A percentile compares a stretch with the other conserved stretches of the same genome.
Conservation (phyloP, 805 yeast species). For the Wickerhamiella domercqiae region DNA sequence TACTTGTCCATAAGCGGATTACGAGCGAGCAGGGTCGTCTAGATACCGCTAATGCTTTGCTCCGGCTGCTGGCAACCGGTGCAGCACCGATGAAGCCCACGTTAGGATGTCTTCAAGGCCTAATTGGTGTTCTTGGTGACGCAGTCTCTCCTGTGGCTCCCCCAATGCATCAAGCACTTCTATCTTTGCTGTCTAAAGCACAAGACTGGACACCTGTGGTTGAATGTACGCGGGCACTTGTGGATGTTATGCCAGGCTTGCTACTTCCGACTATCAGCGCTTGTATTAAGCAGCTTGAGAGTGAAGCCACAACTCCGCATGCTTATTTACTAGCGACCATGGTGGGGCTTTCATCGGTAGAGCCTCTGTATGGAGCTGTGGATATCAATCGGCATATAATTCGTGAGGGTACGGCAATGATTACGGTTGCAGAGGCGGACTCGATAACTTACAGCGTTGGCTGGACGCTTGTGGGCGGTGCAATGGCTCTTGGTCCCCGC, state of each 20-base stretch:
- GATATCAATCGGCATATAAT: constrained; percentile 10
- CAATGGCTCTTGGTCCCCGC: constrained; percentile 43
- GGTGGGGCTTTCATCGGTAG: constrained; percentile 6
- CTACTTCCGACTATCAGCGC: constrained; percentile 9
- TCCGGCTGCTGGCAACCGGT: constrained; percentile 13
- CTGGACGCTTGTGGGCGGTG: constrained; percentile 51
- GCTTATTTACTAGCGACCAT: constrained; percentile 12
- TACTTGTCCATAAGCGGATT: constrained; percentile 6
- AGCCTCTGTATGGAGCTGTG: constrained; percentile 12
- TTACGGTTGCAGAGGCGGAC: constrained; percentile 3
- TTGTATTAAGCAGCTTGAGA: constrained; percentile 11
- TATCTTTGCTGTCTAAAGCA: constrained; percentile 13
- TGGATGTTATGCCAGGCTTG: constrained; percentile 10
- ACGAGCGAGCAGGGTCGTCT: constrained; percentile 10
- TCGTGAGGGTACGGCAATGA: constrained; percentile 5
- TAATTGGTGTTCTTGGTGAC: constrained; percentile 8
- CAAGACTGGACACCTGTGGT: constrained; percentile 6
- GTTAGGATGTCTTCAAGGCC: constrained; percentile 10
- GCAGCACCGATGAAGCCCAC: constrained; percentile 5
- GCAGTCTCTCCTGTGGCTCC: constrained; percentile 13
- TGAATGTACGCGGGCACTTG: constrained; percentile 7
- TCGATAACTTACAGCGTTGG: constrained; percentile 21
- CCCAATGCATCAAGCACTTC: constrained; percentile 13
- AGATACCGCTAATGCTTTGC: constrained; percentile 9
- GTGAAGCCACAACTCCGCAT: background rate